phyloP scores from a whole-genome alignment of 139 green algal species.

The Penium margaritaceum region DNA sequence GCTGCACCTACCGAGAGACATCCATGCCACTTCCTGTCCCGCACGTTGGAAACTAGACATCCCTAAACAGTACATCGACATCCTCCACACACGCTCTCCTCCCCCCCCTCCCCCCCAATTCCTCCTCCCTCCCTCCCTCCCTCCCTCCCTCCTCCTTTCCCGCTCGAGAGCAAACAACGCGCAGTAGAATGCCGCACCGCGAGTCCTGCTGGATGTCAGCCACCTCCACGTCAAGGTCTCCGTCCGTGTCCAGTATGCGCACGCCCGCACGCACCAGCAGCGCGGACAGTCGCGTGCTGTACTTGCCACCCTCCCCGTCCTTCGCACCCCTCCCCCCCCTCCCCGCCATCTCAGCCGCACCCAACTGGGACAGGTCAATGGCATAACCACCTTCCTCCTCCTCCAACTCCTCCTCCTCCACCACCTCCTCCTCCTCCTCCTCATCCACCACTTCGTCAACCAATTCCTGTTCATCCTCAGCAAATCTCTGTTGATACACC shows the following conservation, averaged over 20 bases:
- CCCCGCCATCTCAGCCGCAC: not conserved
- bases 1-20: too few relatives aligned
- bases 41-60: too few relatives aligned
- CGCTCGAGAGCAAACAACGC: too few relatives aligned
- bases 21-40: too few relatives aligned
- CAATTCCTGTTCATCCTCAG: not conserved
- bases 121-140: too few relatives aligned
- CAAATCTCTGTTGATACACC: too few relatives aligned
- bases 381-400: slow-evolving; percentile 13
- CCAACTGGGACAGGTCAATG: not conserved
- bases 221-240: slow-evolving; percentile 29
- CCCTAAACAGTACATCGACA: too few relatives aligned
- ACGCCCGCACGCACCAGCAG: slow-evolving; percentile 29
- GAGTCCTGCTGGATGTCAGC: slow-evolving; percentile 29
- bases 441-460: slow-evolving; percentile 21
- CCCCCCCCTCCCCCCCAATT: too few relatives aligned
- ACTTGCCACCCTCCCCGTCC: slow-evolving; percentile 24
- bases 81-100: too few relatives aligned
- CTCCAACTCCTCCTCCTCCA: slow-evolving; percentile 13
- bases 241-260: slow-evolving; percentile 7
- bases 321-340: not conserved
- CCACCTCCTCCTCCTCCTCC: slow-evolving; percentile 16
- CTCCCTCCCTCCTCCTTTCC: too few relatives aligned
- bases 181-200: not conserved
- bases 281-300: slow-evolving; percentile 2